A percentile compares a stretch with the other conserved stretches of the same genome.
Conservation (phyloP, 331 rosid genomes). For the Quercus tomentella region DNA sequence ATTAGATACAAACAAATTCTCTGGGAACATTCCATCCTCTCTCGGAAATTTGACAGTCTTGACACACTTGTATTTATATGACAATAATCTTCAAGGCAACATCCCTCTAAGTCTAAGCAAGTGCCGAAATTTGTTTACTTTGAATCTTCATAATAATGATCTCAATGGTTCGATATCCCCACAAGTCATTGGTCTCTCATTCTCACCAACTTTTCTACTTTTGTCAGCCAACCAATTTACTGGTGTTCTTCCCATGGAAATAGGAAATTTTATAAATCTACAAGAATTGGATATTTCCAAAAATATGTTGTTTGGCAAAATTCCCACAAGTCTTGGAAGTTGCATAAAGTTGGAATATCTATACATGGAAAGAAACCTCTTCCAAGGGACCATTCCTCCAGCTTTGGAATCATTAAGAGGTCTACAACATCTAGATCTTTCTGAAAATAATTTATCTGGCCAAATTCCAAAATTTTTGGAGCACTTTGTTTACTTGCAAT, state of each 20-base stretch:
- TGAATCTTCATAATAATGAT: not conserved
- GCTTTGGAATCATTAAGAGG: not conserved
- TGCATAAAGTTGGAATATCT: not conserved
- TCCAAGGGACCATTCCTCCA: no score
- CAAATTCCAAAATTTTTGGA: no score
- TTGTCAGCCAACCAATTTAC: conserved; percentile 10
- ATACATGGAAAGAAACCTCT: not conserved
- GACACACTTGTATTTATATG: not conserved
- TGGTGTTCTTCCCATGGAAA: not conserved
- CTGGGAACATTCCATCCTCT: not conserved
- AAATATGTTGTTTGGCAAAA: not conserved
- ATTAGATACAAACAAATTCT: not conserved
- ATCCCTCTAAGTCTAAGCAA: conserved; percentile 1
- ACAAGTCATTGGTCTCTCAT: not conserved
- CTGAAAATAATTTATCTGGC: not conserved
- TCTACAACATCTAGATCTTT: not conserved
- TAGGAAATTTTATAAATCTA: not conserved
- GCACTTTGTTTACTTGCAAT: not conserved
- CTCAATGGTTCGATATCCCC: not conserved
- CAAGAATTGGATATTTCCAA: not conserved
- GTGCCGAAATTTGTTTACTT: not conserved
- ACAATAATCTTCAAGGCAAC: not conserved
- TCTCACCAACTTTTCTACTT: not conserved
- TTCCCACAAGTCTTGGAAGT: not conserved
- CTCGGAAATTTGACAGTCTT: not conserved